Percentiles rank a stretch among this genome's conserved stretches.
Evolutionary conservation across 768 basidiomycete species (phyloP).

Genomic region (Boletus rufocinnamomeus): DNA sequence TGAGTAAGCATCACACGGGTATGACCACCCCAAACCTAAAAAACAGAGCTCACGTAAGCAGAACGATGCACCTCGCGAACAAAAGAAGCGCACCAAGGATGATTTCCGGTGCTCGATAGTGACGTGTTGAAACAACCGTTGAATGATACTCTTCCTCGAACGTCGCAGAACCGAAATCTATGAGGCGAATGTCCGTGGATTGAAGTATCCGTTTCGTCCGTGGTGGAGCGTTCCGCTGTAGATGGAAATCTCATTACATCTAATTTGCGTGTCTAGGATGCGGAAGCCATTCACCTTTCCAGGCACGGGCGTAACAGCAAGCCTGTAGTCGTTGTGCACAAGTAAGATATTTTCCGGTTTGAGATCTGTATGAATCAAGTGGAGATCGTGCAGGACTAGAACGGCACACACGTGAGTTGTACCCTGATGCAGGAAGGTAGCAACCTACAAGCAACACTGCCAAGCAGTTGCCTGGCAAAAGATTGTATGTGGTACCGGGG

Average conservation of each 20-base stretch:
- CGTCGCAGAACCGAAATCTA: constrained; percentile 98
- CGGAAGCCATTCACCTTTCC: constrained; percentile 54
- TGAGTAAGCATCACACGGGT: constrained; percentile 97
- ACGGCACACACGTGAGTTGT: constrained; percentile 9
- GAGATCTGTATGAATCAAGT: constrained; percentile 95
- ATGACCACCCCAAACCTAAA: constrained; percentile 96
- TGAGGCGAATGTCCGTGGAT: constrained; percentile 90
- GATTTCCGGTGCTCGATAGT: constrained; percentile 99
- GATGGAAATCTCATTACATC: constrained; percentile 16
- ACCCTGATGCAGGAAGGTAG: constrained; percentile 1
- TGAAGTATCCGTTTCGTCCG: constrained; percentile 77
- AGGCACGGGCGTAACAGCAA: constrained; percentile 57
- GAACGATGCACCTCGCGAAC: constrained; percentile 17
- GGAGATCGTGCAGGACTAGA: constrained; percentile 86
- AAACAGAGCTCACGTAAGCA: constrained; percentile 11
- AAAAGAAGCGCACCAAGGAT: constrained; percentile 75
- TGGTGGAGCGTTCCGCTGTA: constrained; percentile 63
- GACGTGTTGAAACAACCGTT: constrained; percentile 94
- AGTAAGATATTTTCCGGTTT: constrained; percentile 99
- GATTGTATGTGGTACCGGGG: constrained; percentile 95
- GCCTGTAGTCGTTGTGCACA: constrained; percentile 77
- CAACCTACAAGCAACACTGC: constrained; percentile 89
- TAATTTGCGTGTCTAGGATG: not conserved
- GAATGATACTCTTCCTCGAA: constrained; percentile 99
- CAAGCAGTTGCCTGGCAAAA: constrained; percentile 89